These are phyloP conservation scores for Perkinsus chesapeaki DNA, from an alignment of 169 alveolate species.

Conservation along the genomic window DNA sequence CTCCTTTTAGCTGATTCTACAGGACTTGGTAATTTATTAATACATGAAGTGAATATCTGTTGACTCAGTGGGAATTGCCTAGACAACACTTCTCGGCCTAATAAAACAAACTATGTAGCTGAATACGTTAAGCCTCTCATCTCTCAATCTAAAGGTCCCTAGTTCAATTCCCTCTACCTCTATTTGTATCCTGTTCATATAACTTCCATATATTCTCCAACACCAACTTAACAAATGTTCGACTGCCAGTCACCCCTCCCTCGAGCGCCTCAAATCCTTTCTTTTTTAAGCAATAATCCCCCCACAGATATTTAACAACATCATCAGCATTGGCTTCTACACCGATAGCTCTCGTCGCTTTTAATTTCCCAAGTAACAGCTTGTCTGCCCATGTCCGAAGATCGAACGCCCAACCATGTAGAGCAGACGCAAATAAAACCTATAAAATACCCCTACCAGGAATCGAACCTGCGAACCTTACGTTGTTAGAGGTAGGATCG, in stretches of 20 bases:
- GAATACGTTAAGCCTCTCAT: neutral
- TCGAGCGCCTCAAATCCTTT: neutral
- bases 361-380: neutral
- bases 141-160: neutral
- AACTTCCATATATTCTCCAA: neutral
- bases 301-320: constrained; percentile 10
- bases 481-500: neutral
- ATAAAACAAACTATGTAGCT: neutral
- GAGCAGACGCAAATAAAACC: constrained; percentile 19
- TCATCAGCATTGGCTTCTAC: constrained; percentile 3
- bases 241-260: neutral
- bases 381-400: constrained; percentile 3
- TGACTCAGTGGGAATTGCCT: neutral
- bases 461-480: neutral
- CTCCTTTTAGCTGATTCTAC: neutral
- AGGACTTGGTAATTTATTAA: neutral
- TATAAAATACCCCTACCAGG: neutral
- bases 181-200: neutral
- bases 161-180: neutral
- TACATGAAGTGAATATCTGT: neutral
- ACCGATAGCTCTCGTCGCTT: neutral
- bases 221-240: neutral
- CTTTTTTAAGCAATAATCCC: constrained; percentile 11
- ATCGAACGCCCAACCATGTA: constrained; percentile 25
- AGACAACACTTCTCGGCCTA: neutral